Evolutionary conservation across 2,329 filamentous ascomycete species (phyloP), one percentile per base, ranked within the genome.

Genomic region (Thelonectria olida): DNA sequence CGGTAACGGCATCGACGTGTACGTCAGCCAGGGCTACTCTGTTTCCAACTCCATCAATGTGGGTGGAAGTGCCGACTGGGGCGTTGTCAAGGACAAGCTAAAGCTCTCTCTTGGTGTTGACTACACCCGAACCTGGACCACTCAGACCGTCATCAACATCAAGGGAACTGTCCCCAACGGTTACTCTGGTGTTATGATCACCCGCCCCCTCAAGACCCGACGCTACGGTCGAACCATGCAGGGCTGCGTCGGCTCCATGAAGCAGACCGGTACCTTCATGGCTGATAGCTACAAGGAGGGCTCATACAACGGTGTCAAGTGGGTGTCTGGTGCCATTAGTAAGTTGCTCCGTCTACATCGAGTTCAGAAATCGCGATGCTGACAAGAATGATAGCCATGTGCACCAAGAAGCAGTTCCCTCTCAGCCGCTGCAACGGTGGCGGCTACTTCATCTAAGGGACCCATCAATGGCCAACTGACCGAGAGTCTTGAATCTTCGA

Each of bases 51-150:
- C 51, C 13, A 59, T 60, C 47, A 59, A 28, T 12, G 51, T 63
- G 8, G 45, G 56, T n/a, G 57, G 44, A n/a, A 36, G 25, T 27
- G 56, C 41, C 13, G 56, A 58, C 7, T 20, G 59, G 19, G 41
- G 47, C 25, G 19, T 55, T 28, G 41, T 63, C 50, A 56, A 56
- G 47, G 50, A 63, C 31, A 47, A 50, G 27, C 61, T 63, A 12
- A 19, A 36, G 4, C 23, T 20, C 15, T 34, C 50, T 15, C 23
- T 63, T 7, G 50, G 57, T 17, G 44, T 63, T 22, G 53, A 55
- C 61, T 63, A 52, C 50, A 60, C 28, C 31, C 50, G 50, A 20
- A 60, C 61, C 13, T 63, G 61, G 61, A 56, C 56, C 15, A 63
- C 61, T 2, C 50, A 52, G 19, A 55, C 57, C 23, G 54, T 49